Conservation (phyloP, 371 early-diverging fungal genomes). For the Haplosporangium sp. region DNA sequence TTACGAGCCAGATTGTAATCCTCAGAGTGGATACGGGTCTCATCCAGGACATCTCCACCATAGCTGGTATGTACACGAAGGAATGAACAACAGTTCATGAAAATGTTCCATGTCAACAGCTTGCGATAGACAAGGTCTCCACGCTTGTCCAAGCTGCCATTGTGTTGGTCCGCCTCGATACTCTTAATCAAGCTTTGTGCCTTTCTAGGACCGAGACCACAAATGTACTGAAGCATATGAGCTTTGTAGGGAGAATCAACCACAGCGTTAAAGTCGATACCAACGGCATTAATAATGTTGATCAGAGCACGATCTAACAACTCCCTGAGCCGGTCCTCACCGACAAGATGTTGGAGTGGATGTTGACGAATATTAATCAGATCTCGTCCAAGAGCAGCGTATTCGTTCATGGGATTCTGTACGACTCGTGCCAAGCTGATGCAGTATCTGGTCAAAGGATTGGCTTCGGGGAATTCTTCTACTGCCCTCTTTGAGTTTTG, state of each 20-base stretch:
- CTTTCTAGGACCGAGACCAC: slow-evolving; percentile 97
- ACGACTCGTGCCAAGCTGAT: slow-evolving; percentile 87
- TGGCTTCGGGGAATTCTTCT: slow-evolving; percentile 77
- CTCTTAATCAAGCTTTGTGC: slow-evolving; percentile 77
- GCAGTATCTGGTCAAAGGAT: slow-evolving; percentile 86
- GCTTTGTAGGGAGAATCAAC: slow-evolving; percentile 77
- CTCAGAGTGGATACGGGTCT: slow-evolving; percentile 95
- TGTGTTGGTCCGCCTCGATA: slow-evolving; percentile 58
- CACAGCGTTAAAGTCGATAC: slow-evolving; percentile 91
- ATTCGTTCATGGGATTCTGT: slow-evolving; percentile 90
- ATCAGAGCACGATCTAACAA: slow-evolving; percentile 89
- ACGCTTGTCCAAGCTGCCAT: slow-evolving; percentile 62
- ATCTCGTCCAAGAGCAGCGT: slow-evolving; percentile 83
- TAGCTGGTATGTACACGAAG: slow-evolving; percentile 79
- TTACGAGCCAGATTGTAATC: slow-evolving; percentile 96
- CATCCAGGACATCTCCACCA: slow-evolving; percentile 85
- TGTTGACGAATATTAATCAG: slow-evolving; percentile 79
- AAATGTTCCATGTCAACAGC: slow-evolving; percentile 80
- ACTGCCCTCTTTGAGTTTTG: slow-evolving; percentile 81
- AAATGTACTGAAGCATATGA: slow-evolving; percentile 86
- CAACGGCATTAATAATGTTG: slow-evolving; percentile 86
- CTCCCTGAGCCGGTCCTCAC: slow-evolving; percentile 71
- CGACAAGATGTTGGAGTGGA: slow-evolving; percentile 76
- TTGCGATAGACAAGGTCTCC: slow-evolving; percentile 78
- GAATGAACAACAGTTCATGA: slow-evolving; percentile 95